Percentiles rank a stretch among this genome's conserved stretches.
Conservation (phyloP, 116 monocot genomes). For the Iris pallida region DNA sequence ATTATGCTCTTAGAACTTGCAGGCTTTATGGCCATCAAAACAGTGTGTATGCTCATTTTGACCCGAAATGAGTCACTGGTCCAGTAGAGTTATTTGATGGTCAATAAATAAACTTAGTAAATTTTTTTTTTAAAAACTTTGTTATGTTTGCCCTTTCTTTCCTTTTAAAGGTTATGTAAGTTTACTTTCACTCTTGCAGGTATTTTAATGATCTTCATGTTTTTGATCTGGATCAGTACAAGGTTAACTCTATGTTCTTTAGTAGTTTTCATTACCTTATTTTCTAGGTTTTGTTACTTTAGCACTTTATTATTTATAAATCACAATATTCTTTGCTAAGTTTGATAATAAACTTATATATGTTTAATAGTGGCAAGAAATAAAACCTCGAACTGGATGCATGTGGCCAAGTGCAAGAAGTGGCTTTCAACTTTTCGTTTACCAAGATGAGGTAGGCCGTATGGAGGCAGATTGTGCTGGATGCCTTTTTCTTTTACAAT, state of each 20-base stretch:
- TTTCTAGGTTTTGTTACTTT: neutral
- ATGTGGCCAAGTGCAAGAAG: slow-evolving; percentile 93
- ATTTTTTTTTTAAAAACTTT: neutral
- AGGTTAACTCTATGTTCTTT: slow-evolving; percentile 46
- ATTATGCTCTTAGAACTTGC: no score
- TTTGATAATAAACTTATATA: neutral
- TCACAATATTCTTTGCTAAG: neutral
- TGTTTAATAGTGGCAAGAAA: slow-evolving; percentile 86
- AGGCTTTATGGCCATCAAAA: no score
- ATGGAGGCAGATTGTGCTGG: neutral
- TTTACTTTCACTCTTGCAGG: slow-evolving; percentile 34
- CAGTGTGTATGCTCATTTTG: no score
- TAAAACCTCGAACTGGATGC: slow-evolving; percentile 74
- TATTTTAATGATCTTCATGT: slow-evolving; percentile 88
- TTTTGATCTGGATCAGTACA: slow-evolving; percentile 91
- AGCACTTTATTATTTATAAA: no score
- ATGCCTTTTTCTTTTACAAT: neutral
- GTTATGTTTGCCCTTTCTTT: neutral
- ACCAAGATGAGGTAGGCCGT: slow-evolving; percentile 78
- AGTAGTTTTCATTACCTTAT: neutral
- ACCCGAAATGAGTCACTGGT: no score
- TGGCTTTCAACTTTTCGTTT: slow-evolving; percentile 91
- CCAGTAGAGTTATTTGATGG: no score
- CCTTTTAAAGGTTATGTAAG: neutral
- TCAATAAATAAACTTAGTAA: neutral